Evolutionary conservation across 805 yeast species (phyloP).

Genomic region (Candida bentonensis): DNA sequence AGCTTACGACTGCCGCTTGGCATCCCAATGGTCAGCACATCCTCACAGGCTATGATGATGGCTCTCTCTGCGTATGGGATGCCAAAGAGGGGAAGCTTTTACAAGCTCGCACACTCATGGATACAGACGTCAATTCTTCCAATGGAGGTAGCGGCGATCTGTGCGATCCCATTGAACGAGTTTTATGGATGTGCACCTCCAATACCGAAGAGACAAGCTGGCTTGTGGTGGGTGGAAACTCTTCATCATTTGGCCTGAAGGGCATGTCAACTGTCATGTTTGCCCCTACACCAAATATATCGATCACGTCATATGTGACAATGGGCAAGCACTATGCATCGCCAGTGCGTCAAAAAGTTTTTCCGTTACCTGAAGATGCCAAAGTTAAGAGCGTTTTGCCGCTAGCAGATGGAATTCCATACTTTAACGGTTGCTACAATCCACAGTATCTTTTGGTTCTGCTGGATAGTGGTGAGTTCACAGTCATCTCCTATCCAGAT

Average conservation of each 20-base stretch:
- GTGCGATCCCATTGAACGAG: slow-evolving; percentile 30
- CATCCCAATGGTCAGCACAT: slow-evolving; percentile 90
- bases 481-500: slow-evolving; percentile 42
- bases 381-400: slow-evolving; percentile 35
- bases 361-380: slow-evolving; percentile 37
- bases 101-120: slow-evolving; percentile 60
- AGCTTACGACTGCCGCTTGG: slow-evolving; percentile 44
- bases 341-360: slow-evolving; percentile 39
- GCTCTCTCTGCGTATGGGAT: slow-evolving; percentile 88
- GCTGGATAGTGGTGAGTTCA: slow-evolving; percentile 50
- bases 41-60: slow-evolving; percentile 67
- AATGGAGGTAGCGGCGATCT: slow-evolving; percentile 15
- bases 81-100: slow-evolving; percentile 59
- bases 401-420: slow-evolving; percentile 53
- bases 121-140: slow-evolving; percentile 47
- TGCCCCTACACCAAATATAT: slow-evolving; percentile 66
- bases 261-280: slow-evolving; percentile 33
- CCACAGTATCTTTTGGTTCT: slow-evolving; percentile 51
- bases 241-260: slow-evolving; percentile 27
- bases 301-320: slow-evolving; percentile 68
- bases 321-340: slow-evolving; percentile 65
- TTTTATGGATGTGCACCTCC: slow-evolving; percentile 64
- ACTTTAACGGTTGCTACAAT: slow-evolving; percentile 66
- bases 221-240: slow-evolving; percentile 55
- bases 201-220: slow-evolving; percentile 73